phyloP scores from a whole-genome alignment of 2,329 filamentous ascomycete species.

The Paecilomyces niveus region DNA sequence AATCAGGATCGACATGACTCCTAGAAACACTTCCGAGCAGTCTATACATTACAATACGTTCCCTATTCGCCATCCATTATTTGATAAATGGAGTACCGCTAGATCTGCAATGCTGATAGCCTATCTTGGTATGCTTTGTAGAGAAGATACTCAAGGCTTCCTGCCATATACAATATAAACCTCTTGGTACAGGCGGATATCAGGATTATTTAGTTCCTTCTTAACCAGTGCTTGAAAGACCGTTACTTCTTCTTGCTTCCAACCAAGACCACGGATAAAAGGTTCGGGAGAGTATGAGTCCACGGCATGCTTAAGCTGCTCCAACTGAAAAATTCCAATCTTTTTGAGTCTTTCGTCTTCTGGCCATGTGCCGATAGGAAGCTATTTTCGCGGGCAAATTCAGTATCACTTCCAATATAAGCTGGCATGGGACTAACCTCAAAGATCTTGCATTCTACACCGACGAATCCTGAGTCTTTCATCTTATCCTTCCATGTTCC shows the following conservation, averaged over 20 bases:
- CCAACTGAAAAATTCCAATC: slow-evolving; percentile 36
- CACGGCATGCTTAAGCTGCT: slow-evolving; percentile 30
- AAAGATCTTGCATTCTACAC: not conserved
- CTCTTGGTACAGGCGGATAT: slow-evolving; percentile 29
- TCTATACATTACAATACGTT: no score
- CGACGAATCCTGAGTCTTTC: slow-evolving; percentile 23
- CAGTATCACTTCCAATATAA: not conserved
- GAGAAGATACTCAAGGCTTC: not conserved
- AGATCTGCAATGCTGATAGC: no score
- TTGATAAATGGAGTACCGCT: no score
- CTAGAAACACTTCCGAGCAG: no score
- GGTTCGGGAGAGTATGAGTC: slow-evolving; percentile 28
- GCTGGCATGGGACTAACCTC: not conserved
- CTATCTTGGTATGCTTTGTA: no score
- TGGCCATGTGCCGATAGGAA: slow-evolving; percentile 48
- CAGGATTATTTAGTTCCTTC: slow-evolving; percentile 28
- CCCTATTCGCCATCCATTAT: no score
- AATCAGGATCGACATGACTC: no score
- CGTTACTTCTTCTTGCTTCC: slow-evolving; percentile 30
- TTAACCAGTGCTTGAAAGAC: slow-evolving; percentile 31
- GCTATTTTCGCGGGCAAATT: slow-evolving; percentile 13
- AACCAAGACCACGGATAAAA: slow-evolving; percentile 33
- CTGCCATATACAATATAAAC: slow-evolving; percentile 22
- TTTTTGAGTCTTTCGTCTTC: slow-evolving; percentile 47
- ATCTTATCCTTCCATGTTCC: slow-evolving; percentile 69